A percentile compares a stretch with the other conserved stretches of the same genome.
phyloP scores from a whole-genome alignment of 1,139 yeast species.

The Meyerozyma athensensis region DNA sequence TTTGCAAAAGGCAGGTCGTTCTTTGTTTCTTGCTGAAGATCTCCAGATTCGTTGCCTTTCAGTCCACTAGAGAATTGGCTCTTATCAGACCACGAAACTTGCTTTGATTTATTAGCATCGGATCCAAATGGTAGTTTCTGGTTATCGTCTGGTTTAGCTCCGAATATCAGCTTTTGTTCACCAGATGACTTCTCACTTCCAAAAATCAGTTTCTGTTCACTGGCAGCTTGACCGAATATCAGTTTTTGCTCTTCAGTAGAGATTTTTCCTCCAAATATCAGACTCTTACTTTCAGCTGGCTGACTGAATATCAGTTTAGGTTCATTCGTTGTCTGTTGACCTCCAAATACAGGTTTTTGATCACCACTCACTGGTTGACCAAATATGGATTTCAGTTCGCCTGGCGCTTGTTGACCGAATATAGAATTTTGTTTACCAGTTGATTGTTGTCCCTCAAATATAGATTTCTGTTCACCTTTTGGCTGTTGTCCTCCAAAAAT shows the following conservation, averaged over 20 bases:
- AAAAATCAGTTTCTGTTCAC: not conserved
- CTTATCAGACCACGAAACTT: no score
- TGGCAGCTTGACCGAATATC: not conserved
- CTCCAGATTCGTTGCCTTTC: no score
- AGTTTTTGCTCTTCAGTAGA: not conserved
- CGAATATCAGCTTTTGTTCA: not conserved
- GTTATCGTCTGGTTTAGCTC: no score
- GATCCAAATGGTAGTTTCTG: not conserved
- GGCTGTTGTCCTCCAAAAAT: not conserved
- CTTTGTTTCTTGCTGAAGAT: not conserved
- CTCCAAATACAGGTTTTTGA: not conserved
- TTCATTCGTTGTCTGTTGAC: no score
- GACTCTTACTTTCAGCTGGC: not conserved
- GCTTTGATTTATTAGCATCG: not conserved
- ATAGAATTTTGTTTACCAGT: not conserved
- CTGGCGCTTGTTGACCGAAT: not conserved
- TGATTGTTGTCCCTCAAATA: not conserved
- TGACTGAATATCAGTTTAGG: no score
- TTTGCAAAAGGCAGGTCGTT: not conserved
- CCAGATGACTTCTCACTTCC: not conserved
- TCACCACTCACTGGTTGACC: not conserved
- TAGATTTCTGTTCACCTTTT: not conserved
- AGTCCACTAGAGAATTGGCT: no score
- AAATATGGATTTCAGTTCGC: not conserved
- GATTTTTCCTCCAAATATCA: constrained; percentile 1